These are phyloP conservation scores for Lactarius pseudohatsudake DNA, from an alignment of 768 basidiomycete species.

Conservation along the genomic window DNA sequence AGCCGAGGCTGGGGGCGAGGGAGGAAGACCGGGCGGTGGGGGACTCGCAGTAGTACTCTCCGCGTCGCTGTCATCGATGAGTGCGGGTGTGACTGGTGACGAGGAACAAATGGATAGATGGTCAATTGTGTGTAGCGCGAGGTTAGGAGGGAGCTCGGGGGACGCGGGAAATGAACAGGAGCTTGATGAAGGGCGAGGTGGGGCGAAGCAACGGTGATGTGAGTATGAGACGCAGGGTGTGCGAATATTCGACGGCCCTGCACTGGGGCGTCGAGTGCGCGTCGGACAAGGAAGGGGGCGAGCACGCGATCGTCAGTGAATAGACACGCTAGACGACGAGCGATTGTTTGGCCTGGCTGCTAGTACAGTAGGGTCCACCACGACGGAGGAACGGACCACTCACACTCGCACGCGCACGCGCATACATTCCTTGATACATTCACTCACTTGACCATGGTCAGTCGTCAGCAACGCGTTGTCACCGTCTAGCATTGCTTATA, in stretches of 20 bases:
- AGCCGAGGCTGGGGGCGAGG: slow-evolving; percentile 15
- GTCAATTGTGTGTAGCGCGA: slow-evolving; percentile 25
- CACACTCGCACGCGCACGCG: slow-evolving; percentile 5
- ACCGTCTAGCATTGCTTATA: slow-evolving; percentile 1
- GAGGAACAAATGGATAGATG: slow-evolving; percentile 16
- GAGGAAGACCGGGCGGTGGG: slow-evolving; percentile 26
- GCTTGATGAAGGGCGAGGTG: slow-evolving; percentile 35
- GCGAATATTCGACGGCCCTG: slow-evolving; percentile 31
- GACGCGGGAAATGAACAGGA: slow-evolving; percentile 55
- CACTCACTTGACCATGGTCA: slow-evolving; percentile 19
- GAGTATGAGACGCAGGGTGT: slow-evolving; percentile 33
- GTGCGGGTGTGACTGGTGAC: slow-evolving; percentile 36
- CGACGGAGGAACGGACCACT: not conserved
- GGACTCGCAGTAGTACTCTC: slow-evolving; percentile 31
- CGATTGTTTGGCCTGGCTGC: slow-evolving; percentile 44
- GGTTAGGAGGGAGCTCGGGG: slow-evolving; percentile 47
- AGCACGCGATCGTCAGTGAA: slow-evolving; percentile 54
- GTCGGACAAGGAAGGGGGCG: slow-evolving; percentile 43
- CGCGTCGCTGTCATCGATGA: slow-evolving; percentile 29
- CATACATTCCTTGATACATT: no score
- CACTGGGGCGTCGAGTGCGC: slow-evolving; percentile 49
- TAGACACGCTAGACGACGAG: slow-evolving; percentile 65
- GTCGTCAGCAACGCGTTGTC: not conserved
- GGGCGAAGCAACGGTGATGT: slow-evolving; percentile 31
- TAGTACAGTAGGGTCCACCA: not conserved